Evolutionary conservation across 495 filamentous ascomycete species (phyloP), one percentile per base, ranked within the genome.

Genomic region (Hypomontagnella submonticulosa): DNA sequence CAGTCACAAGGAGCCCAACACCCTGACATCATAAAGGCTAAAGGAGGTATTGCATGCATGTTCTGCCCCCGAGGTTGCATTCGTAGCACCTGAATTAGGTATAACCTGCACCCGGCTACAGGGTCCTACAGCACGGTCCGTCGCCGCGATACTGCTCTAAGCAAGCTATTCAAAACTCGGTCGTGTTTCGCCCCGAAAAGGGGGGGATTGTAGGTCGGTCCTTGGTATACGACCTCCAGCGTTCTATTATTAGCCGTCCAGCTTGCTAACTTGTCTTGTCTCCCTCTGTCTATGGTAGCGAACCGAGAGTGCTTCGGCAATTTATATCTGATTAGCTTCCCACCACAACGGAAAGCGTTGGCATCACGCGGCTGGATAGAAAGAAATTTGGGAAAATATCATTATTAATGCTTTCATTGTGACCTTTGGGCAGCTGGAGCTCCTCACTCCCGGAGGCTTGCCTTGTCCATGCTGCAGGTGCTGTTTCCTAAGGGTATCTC

Each of bases 401-500:
- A 67, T 67, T 53, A 54, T 36, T 62, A 63, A 41, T 60, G 63
- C 42, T 59, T 48, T 63, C 42, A 64, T 69, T 46, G 55, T 33
- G 36, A 55, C 46, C 37, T 30, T 50, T 27, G 43, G 36, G 44
- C 34, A 46, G 33, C 27, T 23, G 34, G 34, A 40, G 52, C 36
- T 54, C 27, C 46, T 46, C 19, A 23, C 34, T 42, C 46, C 37
- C n/a, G n/a, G n/a, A n/a, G n/a, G n/a, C n/a, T n/a, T n/a, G n/a
- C 11, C n/a, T 40, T 58, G 37, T 46, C 47, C 11, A 18, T 42
- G 41, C 65, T 51, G 13, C 49, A 51, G 53, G 53, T 59, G 32
- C 27, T 57, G 59, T 56, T 69, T 69, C 55, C 56, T 60, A 60
- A 69, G 66, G 66, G 66, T 69, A 69, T 69, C 66, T 69, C 49